These are phyloP conservation scores for Camellia oleifera DNA, from an alignment of 179 eudicot species.

Conservation along the genomic window DNA sequence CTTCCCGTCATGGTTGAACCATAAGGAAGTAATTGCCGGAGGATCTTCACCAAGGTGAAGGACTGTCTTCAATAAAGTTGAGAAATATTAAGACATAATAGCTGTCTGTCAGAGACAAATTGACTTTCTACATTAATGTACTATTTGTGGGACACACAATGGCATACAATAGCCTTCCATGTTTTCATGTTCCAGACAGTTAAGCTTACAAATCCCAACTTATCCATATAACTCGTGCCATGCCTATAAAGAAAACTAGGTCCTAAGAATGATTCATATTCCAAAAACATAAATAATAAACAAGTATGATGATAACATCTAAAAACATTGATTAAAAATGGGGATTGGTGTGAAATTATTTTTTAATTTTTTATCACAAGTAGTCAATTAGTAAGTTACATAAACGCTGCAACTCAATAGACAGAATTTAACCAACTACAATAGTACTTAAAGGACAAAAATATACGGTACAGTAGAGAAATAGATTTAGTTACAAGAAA, in stretches of 20 bases:
- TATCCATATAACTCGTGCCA: conserved; percentile 46
- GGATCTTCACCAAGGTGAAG: conserved; percentile 99
- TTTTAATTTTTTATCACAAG: background rate
- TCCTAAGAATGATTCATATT: background rate
- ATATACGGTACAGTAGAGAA: no score
- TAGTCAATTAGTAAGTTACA: background rate
- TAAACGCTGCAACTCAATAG: no score
- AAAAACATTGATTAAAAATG: background rate
- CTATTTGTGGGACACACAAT: conserved; percentile 18
- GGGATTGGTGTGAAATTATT: background rate
- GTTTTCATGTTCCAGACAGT: conserved; percentile 99
- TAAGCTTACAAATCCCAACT: conserved; percentile 70
- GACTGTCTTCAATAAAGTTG: conserved; percentile 75
- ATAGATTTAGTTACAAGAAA: no score
- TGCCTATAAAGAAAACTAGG: conserved; percentile 38
- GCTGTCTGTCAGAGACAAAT: conserved; percentile 13
- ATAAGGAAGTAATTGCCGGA: conserved; percentile 88
- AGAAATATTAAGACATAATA: conserved; percentile 27
- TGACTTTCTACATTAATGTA: background rate
- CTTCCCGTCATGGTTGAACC: conserved; percentile 93
- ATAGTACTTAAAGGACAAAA: no score
- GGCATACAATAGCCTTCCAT: conserved; percentile 91
- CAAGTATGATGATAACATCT: background rate
- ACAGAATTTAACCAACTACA: no score
- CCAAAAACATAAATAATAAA: background rate